These are phyloP conservation scores for Rosa persica DNA, from an alignment of 306 rosid genomes.

Conservation along the genomic window DNA sequence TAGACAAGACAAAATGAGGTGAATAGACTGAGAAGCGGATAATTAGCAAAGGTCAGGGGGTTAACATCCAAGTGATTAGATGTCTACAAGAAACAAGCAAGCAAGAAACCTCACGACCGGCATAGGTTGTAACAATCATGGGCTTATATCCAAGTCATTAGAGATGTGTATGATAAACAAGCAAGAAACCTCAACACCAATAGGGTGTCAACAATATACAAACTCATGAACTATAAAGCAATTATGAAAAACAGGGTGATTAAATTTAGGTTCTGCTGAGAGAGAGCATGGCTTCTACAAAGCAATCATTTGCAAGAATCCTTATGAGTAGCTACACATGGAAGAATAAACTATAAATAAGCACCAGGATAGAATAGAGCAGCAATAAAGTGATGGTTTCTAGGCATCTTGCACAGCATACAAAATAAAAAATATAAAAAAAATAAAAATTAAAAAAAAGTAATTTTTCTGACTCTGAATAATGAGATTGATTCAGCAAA, in stretches of 20 bases:
- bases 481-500: background rate
- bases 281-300: background rate
- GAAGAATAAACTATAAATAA: background rate
- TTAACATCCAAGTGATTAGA: background rate
- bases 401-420: background rate
- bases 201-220: background rate
- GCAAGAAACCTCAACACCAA: background rate
- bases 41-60: background rate
- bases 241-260: background rate
- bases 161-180: background rate
- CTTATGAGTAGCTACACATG: background rate
- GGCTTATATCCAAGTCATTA: background rate
- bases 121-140: background rate
- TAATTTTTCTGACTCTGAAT: background rate
- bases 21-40: background rate
- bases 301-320: background rate
- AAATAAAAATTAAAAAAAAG: background rate
- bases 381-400: background rate
- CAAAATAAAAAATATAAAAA: no score
- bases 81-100: constrained; percentile 1
- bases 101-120: background rate
- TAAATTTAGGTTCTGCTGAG: background rate
- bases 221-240: background rate
- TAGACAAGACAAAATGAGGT: background rate
- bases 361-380: background rate